These are phyloP conservation scores for Mycena rebaudengoi DNA, from an alignment of 768 basidiomycete species.

Conservation along the genomic window DNA sequence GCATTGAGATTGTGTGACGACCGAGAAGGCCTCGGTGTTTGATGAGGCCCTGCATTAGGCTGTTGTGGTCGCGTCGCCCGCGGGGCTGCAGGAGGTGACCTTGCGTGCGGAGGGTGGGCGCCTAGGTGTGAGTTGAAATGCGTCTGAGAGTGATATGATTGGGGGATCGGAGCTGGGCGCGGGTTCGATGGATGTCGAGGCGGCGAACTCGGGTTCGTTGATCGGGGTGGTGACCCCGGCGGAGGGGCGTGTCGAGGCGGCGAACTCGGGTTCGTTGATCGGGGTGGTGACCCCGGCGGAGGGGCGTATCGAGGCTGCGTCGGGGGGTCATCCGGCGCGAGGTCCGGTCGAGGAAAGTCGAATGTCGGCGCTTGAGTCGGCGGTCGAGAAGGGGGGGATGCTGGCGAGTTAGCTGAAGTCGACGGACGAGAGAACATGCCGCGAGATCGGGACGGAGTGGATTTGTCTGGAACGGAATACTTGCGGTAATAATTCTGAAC, in stretches of 20 bases:
- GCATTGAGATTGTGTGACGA: conserved; percentile 30
- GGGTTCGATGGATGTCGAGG: conserved; percentile 33
- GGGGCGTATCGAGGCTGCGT: conserved; percentile 27
- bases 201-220: conserved; percentile 25
- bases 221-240: conserved; percentile 23
- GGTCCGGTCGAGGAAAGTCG: conserved; percentile 70
- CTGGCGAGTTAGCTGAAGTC: conserved; percentile 36
- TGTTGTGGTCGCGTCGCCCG: conserved; percentile 19
- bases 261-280: conserved; percentile 20
- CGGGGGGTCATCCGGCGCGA: conserved; percentile 54
- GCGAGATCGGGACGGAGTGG: conserved; percentile 42
- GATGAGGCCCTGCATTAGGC: conserved; percentile 11
- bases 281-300: conserved; percentile 31
- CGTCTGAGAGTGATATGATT: conserved; percentile 26
- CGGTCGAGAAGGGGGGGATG: conserved; percentile 46
- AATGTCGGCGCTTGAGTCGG: conserved; percentile 37
- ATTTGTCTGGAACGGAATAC: conserved; percentile 65
- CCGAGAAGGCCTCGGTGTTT: conserved; percentile 30
- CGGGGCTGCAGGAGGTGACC: conserved; percentile 18
- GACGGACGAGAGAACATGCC: conserved; percentile 57
- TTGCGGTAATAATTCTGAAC: conserved; percentile 69
- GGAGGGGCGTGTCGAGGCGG: conserved; percentile 26
- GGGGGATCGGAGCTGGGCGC: conserved; percentile 8
- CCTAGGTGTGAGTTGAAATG: conserved; percentile 28
- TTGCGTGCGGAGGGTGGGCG: conserved; percentile 19